Evolutionary conservation across 352 stramenopile genomes (phyloP).

Genomic region (Phytophthora capsici): DNA sequence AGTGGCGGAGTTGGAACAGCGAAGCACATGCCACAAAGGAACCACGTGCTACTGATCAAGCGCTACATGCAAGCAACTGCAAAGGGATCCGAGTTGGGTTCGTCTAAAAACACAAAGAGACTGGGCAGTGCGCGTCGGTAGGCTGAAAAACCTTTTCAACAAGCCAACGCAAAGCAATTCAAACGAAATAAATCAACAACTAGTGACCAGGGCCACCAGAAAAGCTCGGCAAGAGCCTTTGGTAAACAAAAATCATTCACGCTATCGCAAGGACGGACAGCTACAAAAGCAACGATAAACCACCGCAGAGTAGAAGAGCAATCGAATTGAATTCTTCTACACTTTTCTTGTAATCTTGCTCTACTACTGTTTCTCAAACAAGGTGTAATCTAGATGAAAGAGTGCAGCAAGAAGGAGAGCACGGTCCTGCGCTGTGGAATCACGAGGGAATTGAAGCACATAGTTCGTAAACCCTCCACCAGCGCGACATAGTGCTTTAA

Average conservation of each 20-base stretch:
- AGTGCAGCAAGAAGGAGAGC: conserved; percentile 62
- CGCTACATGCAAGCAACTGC: conserved; percentile 53
- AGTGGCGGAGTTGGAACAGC: conserved; percentile 45
- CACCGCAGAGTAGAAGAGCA: neutral
- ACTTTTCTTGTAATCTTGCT: too few species aligned
- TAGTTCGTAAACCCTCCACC: conserved; percentile 33
- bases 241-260: too few species aligned
- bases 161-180: neutral
- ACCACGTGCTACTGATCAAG: conserved; percentile 61
- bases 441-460: conserved; percentile 58
- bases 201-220: neutral
- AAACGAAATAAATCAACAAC: neutral
- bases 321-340: neutral
- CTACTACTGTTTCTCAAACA: conserved; percentile 49
- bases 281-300: neutral
- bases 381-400: conserved; percentile 67
- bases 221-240: neutral
- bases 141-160: conserved; percentile 9
- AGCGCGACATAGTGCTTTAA: conserved; percentile 47
- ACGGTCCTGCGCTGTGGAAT: conserved; percentile 44
- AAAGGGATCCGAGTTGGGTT: conserved; percentile 21
- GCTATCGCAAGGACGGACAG: neutral
- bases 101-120: conserved; percentile 19
- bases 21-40: conserved; percentile 69
- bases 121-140: conserved; percentile 23